phyloP scores from a whole-genome alignment of 2,329 filamentous ascomycete species.

The Colletotrichum theobromicola region DNA sequence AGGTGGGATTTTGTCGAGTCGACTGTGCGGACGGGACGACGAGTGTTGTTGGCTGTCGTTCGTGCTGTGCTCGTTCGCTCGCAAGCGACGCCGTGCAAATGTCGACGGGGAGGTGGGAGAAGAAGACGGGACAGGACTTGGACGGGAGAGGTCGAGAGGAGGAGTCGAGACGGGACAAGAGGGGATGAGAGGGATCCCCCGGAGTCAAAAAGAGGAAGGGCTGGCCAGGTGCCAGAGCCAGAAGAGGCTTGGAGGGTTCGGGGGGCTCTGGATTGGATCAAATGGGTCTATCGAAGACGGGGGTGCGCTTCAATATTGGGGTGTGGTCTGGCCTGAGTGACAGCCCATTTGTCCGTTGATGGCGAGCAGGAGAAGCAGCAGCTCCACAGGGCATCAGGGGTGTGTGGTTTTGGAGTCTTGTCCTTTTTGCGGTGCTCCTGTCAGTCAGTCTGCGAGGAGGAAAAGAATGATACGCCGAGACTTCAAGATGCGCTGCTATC shows the following conservation, averaged over 20 bases:
- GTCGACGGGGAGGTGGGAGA: neutral
- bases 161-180: slow-evolving; percentile 4
- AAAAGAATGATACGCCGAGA: neutral
- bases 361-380: neutral
- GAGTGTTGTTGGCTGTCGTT: neutral
- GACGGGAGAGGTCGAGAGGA: neutral
- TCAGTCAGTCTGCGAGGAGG: neutral
- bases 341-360: slow-evolving; percentile 12
- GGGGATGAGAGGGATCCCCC: slow-evolving; percentile 5
- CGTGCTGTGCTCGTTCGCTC: neutral
- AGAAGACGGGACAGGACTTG: neutral
- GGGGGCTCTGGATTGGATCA: neutral
- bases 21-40: neutral
- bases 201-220: slow-evolving; percentile 8
- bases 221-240: neutral
- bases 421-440: neutral
- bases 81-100: neutral
- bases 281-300: neutral
- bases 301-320: neutral
- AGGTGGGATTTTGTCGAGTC: neutral
- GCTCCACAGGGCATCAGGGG: neutral
- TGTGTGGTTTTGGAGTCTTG: neutral
- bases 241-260: neutral
- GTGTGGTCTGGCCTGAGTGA: slow-evolving; percentile 1
- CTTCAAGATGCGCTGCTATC: neutral